Evolutionary conservation across 768 basidiomycete species (phyloP), one percentile per base, ranked within the genome.

Genomic region (Krasilnikovozyma curviuscula): DNA sequence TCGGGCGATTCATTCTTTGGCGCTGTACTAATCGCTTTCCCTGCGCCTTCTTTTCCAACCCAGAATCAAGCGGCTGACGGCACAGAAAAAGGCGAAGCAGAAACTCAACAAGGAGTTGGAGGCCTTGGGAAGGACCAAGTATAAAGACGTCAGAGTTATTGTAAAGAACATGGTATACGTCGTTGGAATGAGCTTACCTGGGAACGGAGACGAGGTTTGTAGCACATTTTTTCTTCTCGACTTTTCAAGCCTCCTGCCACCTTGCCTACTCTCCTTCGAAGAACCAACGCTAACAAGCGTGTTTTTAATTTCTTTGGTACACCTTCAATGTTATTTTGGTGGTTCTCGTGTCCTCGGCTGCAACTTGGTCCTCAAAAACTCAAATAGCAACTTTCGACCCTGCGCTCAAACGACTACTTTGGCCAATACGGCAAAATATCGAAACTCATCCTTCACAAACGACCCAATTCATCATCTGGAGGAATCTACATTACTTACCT

Each of bases 381-480:
- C 19, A 13, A 13, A 4, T 32, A 52, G 50, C 50, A 52, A 52
- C 46, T 95, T 56, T 79, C 86, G 1, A 83, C 86, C 12, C 68
- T 98, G 33, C 83, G 91, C 39, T 88, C 85, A 5, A 79, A 79
- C 56, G 93, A 98, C 56, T 95, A 93, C 62, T 97, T 97, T 62
- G 93, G 93, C 9, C 88, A 93, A 62, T 98, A 95, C 65, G 93
- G 93, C 57, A 95, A 89, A 69, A 95, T 98, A 56, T 77, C 80
- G 35, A 91, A 91, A 69, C 84, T 98, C 40, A 71, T 95, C 45
- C 73, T 98, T 27, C 79, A 84, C 42, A 95, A 95, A 65, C 79
- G 91, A 32, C 80, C 78, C 5, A 70, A 78, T 4, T 75, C 82
- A 8, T 46, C 59, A 10, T 48, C 79, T 77, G 37, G 76, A 75